Evolutionary conservation across 2,329 filamentous ascomycete genomes (phyloP), one percentile per base, ranked within the genome.

Genomic region (Penicillium olsonii): DNA sequence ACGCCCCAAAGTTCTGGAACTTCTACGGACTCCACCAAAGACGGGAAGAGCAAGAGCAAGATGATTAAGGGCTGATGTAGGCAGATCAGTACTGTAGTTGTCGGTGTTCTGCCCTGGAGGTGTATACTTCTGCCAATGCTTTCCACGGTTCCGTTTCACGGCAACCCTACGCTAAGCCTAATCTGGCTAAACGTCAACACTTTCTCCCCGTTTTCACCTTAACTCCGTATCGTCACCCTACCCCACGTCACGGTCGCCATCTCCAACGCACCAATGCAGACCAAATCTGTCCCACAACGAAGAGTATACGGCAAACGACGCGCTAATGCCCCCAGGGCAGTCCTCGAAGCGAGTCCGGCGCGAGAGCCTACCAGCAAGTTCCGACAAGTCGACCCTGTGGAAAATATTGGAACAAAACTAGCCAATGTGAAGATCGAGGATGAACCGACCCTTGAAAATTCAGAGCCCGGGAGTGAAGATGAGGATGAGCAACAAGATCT

Each of bases 261-360:
- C 55, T 18, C 38, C 48, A 37, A 38, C 43, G 45, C 59, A 45
- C 63, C 56, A 35, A 50, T 45, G 47, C 52, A 49, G 33, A 46
- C 59, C 24, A 56, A 61, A 26, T 54, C 62, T 40, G 52, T 58
- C 20, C 53, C 62, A 6, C 64, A 67, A 17, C 57, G 63, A 42
- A 64, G 58, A 47, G 69, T 72, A 10, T 71, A 71, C 33, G 70
- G 69, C 11, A 70, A 71, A 42, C 56, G 64, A 40, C 62, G 57
- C 29, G 61, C 53, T 15, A 65, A 71, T 53, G 65, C 68, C 2
- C 64, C 70, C 0, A 57, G 64, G n/a, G 68, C 69, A 3, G 68
- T 71, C 1, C 64, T 72, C 14, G 68, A 68, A 15, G 55, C 55
- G 20, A 68, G 68, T 42, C 64, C 63, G 10, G 47, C 45, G 4